Base-by-base conservation (phyloP, 495 filamentous ascomycete species). In the Usnea hakonensis region DNA sequence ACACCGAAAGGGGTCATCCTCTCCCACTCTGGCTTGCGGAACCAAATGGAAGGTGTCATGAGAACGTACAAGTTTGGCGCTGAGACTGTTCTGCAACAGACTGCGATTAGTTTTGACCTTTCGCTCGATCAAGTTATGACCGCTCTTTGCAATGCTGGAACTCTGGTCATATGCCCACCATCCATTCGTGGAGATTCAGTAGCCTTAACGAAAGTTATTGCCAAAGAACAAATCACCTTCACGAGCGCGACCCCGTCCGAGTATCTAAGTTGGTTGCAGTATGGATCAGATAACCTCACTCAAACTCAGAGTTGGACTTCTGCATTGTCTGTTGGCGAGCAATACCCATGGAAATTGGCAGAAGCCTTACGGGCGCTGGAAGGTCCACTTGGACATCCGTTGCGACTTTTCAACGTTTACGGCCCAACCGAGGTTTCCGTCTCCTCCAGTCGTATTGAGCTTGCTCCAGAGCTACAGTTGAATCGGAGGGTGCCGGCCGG, bases 1-100 rank as follows among this genome's bases (percentile, higher is more conserved):
- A 64, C 40, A 2, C 76, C 76, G 0, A 78, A 78, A 32, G 76
- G 74, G 0, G 73, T 80, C 6, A 58, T 64, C 13, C 57, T 78
- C 13, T 56, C 40, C 2, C 76, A 79, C 50, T 53, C 64, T 3
- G 65, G 62, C 23, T 63, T 77, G 5, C 17, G 58, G 1, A 71
- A 75, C 36, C 57, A 76, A 3, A 58, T 76, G 14, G 69, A 75
- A 55, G n/a, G n/a, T n/a, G n/a, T n/a, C n/a, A n/a, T n/a, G n/a
- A n/a, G n/a, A n/a, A n/a, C n/a, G n/a, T n/a, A n/a, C n/a, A n/a
- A n/a, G n/a, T n/a, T n/a, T n/a, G n/a, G n/a, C n/a, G n/a, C n/a
- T n/a, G n/a, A n/a, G n/a, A n/a, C n/a, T n/a, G n/a, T n/a, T n/a
- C n/a, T n/a, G n/a, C n/a, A n/a, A n/a, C n/a, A n/a, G n/a, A n/a